Conservation (phyloP, 1,139 yeast species). For the Yamadazyma aaseri region DNA sequence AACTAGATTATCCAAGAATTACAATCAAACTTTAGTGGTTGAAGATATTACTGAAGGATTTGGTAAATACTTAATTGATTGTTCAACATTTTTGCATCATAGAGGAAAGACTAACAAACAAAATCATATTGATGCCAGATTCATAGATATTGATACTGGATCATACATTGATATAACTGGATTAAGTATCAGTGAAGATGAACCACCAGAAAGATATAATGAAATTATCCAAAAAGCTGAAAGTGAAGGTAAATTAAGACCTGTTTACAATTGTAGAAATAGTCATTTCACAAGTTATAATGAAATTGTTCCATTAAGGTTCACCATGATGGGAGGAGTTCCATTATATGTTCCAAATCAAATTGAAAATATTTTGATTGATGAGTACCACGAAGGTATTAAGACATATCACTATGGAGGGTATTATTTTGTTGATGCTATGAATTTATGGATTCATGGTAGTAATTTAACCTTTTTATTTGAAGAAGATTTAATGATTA, state of each 20-base stretch:
- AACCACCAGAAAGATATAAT: constrained; percentile 33
- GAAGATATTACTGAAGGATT: constrained; percentile 27
- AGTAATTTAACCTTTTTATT: constrained; percentile 19
- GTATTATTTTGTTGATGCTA: constrained; percentile 30
- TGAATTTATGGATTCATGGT: constrained; percentile 30
- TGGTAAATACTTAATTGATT: constrained; percentile 43
- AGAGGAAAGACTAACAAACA: constrained; percentile 34
- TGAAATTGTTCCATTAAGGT: constrained; percentile 32
- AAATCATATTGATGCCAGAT: constrained; percentile 79
- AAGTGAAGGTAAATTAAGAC: constrained; percentile 16
- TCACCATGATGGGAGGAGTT: constrained; percentile 34
- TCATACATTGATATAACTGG: constrained; percentile 70
- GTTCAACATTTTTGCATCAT: constrained; percentile 35
- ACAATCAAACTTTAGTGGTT: constrained; percentile 38
- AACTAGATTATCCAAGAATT: constrained; percentile 25
- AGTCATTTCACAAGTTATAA: constrained; percentile 34
- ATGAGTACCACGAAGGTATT: constrained; percentile 30
- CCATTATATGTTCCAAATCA: constrained; percentile 32
- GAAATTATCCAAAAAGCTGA: constrained; percentile 9
- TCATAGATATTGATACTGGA: constrained; percentile 76
- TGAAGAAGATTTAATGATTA: constrained; percentile 18
- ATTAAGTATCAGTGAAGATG: constrained; percentile 37
- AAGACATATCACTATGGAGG: constrained; percentile 22
- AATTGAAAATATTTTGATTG: constrained; percentile 25
- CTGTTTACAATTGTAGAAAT: constrained; percentile 46